phyloP scores from a whole-genome alignment of 2,329 filamentous ascomycete genomes.

The Dothideomycetes sp. region DNA sequence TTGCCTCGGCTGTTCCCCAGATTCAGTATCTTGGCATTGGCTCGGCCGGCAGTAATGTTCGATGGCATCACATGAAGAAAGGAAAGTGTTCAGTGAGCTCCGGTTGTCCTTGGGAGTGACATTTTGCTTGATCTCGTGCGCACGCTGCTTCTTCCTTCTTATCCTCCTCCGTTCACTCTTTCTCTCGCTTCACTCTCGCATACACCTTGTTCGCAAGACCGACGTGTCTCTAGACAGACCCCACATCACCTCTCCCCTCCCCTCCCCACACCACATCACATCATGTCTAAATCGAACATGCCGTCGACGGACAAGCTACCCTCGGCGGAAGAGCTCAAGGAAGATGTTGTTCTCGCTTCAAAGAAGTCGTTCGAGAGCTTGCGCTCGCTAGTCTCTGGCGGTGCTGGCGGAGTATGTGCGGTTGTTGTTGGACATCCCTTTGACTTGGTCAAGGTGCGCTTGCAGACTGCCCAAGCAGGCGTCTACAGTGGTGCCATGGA shows the following conservation, averaged over 20 bases:
- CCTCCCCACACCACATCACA: slow-evolving; percentile 7
- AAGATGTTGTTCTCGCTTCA: slow-evolving; percentile 42
- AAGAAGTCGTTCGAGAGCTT: slow-evolving; percentile 54
- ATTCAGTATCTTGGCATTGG: no score
- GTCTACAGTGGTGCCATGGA: slow-evolving; percentile 87
- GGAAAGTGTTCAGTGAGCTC: no score
- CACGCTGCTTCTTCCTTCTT: not conserved
- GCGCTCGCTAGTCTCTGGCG: slow-evolving; percentile 78
- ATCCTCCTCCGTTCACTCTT: no score
- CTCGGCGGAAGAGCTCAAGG: slow-evolving; percentile 40
- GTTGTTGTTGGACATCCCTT: slow-evolving; percentile 93
- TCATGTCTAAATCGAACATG: slow-evolving; percentile 10
- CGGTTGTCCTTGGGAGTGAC: no score
- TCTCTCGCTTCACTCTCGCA: not conserved
- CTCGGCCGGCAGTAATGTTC: no score
- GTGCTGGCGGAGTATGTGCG: slow-evolving; percentile 87
- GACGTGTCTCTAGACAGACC: not conserved
- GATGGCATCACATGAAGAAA: slow-evolving; percentile 12
- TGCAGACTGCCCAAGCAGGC: slow-evolving; percentile 91
- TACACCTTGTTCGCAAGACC: not conserved
- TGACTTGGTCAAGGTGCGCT: slow-evolving; percentile 91
- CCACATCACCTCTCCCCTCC: not conserved
- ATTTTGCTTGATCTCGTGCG: no score
- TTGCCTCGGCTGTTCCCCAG: no score
- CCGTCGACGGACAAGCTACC: slow-evolving; percentile 19